These are phyloP conservation scores for Spathaspora hagerdaliae DNA, from an alignment of 805 yeast genomes.

Conservation along the genomic window DNA sequence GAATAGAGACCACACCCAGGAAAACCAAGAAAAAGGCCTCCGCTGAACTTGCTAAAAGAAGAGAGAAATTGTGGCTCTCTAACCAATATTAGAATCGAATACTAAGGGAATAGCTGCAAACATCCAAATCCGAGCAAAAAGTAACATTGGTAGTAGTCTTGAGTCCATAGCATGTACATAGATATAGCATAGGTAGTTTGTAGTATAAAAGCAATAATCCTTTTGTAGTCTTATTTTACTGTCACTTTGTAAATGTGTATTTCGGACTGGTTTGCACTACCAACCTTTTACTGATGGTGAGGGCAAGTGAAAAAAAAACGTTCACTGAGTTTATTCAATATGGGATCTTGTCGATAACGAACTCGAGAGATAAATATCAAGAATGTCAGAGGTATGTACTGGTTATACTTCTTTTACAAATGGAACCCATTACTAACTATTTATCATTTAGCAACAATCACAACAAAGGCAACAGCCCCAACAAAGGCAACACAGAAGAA, in stretches of 20 bases:
- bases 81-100: constrained; percentile 36
- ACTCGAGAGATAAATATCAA: neutral
- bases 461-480: constrained; percentile 6
- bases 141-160: no score
- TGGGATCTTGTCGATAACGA: no score
- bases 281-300: no score
- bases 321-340: no score
- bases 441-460: neutral
- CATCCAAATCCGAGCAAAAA: no score
- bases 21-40: neutral
- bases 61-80: constrained; percentile 62
- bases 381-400: constrained; percentile 3
- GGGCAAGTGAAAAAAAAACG: no score
- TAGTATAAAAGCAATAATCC: no score
- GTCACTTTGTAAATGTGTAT: no score
- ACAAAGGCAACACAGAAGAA: constrained; percentile 14
- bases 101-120: constrained; percentile 2
- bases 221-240: no score
- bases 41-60: constrained; percentile 46
- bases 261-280: no score
- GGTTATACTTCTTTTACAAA: neutral
- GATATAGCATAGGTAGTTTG: neutral
- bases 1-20: no score
- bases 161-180: constrained; percentile 4
- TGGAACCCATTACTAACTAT: neutral